A percentile compares a stretch with the other conserved stretches of the same genome.
These are phyloP conservation scores for Calocybe cyanea DNA, from an alignment of 768 basidiomycete species.

Conservation along the genomic window DNA sequence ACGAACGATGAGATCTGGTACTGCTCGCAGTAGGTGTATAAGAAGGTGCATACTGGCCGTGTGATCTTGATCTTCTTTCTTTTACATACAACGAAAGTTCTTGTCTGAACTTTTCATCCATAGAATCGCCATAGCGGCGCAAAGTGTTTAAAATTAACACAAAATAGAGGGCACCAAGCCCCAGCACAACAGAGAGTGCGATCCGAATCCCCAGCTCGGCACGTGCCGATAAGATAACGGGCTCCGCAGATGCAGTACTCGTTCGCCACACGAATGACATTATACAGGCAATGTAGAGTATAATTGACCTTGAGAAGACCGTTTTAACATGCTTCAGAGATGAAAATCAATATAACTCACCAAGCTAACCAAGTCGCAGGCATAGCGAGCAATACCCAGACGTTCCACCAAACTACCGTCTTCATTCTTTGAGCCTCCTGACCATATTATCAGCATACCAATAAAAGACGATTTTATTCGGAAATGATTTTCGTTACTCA, in stretches of 20 bases:
- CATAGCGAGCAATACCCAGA: slow-evolving; percentile 61
- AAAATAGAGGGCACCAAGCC: slow-evolving; percentile 51
- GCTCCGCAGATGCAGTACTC: slow-evolving; percentile 37
- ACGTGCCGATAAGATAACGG: slow-evolving; percentile 32
- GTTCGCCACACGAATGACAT: slow-evolving; percentile 61
- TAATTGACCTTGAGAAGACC: slow-evolving; percentile 37
- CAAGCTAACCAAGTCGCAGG: slow-evolving; percentile 61
- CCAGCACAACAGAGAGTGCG: slow-evolving; percentile 47
- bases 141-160: slow-evolving; percentile 49
- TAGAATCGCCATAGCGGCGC: slow-evolving; percentile 42
- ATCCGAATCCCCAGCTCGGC: slow-evolving; percentile 52
- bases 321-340: background rate
- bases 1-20: background rate
- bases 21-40: background rate
- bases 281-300: slow-evolving; percentile 46
- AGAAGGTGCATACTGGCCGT: background rate
- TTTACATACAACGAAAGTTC: slow-evolving; percentile 1
- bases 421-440: slow-evolving; percentile 47
- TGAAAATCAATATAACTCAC: slow-evolving; percentile 22
- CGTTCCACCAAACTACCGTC: slow-evolving; percentile 45
- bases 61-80: background rate
- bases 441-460: background rate
- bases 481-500: slow-evolving; percentile 32
- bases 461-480: background rate
- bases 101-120: slow-evolving; percentile 27